Conservation (phyloP, 225 moss, liverwort and hornwort species). For the Lunularia cruciata region DNA sequence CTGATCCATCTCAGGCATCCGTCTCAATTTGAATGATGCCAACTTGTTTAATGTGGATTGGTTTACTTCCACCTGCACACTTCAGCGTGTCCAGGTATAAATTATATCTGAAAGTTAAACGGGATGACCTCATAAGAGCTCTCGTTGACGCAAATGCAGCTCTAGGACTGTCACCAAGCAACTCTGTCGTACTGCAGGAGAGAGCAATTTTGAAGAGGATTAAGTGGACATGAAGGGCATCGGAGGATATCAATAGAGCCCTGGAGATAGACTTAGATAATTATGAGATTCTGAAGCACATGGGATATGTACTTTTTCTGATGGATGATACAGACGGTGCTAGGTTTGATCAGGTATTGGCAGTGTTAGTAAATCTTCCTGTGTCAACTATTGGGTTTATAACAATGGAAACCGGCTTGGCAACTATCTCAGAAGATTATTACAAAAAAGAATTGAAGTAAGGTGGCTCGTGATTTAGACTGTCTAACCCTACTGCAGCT, state of each 20-base stretch:
- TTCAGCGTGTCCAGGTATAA: too few relatives aligned
- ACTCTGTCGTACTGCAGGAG: background rate
- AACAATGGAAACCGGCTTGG: background rate
- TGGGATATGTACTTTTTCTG: slow-evolving; percentile 1
- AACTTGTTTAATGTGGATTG: too few relatives aligned
- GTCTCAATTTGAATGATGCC: too few relatives aligned
- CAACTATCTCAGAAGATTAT: background rate
- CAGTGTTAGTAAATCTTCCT: background rate
- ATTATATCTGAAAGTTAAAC: slow-evolving; percentile 3
- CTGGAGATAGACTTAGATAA: background rate
- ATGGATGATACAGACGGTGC: slow-evolving; percentile 3
- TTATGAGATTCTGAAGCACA: slow-evolving; percentile 4
- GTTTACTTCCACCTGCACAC: too few relatives aligned
- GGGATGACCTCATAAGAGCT: background rate
- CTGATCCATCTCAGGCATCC: too few relatives aligned
- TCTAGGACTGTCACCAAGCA: background rate
- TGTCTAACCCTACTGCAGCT: too few relatives aligned
- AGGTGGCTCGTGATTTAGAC: too few relatives aligned
- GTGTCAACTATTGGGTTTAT: background rate
- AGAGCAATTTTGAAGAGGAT: slow-evolving; percentile 4
- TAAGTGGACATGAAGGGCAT: slow-evolving; percentile 6
- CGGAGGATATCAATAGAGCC: slow-evolving; percentile 5
- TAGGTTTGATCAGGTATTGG: background rate
- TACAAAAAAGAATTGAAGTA: too few relatives aligned
- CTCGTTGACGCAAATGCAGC: slow-evolving; percentile 7